Evolutionary conservation across 208 protist genomes (phyloP).

Genomic region (Endotrypanum monterogeii): DNA sequence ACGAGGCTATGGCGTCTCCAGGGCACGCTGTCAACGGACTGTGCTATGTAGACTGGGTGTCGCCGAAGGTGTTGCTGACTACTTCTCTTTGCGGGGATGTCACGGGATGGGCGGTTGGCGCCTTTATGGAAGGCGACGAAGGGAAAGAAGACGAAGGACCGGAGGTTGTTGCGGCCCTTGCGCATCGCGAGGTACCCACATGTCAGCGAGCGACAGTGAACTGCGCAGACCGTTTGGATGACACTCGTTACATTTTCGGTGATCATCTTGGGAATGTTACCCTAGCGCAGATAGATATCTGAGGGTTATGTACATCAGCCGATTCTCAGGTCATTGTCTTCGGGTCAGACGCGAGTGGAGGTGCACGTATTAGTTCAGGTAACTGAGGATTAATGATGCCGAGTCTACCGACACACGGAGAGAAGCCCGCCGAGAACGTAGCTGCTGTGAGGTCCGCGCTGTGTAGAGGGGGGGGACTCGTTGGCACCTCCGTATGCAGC

Average conservation of each 20-base stretch:
- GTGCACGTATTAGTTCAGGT: too few relatives aligned
- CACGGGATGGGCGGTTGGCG: slow-evolving; percentile 66
- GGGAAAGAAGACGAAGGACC: slow-evolving; percentile 40
- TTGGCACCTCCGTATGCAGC: too few relatives aligned
- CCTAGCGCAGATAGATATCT: slow-evolving; percentile 16
- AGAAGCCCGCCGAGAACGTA: too few relatives aligned
- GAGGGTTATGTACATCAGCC: neutral
- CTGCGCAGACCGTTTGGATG: slow-evolving; percentile 32
- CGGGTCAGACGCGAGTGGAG: too few relatives aligned
- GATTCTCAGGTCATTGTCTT: neutral
- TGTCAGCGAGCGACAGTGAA: slow-evolving; percentile 39
- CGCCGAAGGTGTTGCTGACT: slow-evolving; percentile 46
- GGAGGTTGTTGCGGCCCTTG: slow-evolving; percentile 40
- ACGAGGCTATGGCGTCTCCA: slow-evolving; percentile 42
- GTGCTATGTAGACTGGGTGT: slow-evolving; percentile 57
- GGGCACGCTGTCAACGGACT: slow-evolving; percentile 73
- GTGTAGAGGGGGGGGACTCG: too few relatives aligned
- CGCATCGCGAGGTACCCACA: slow-evolving; percentile 48
- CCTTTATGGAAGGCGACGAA: slow-evolving; percentile 25
- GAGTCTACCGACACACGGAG: too few relatives aligned
- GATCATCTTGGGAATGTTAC: slow-evolving; percentile 23
- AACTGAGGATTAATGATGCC: too few relatives aligned
- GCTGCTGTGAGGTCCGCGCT: too few relatives aligned
- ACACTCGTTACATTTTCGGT: slow-evolving; percentile 23
- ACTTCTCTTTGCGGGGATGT: slow-evolving; percentile 76